A percentile compares a stretch with the other conserved stretches of the same genome.
phyloP scores from a whole-genome alignment of 768 basidiomycete species.

The Asterophora lycoperdoides region DNA sequence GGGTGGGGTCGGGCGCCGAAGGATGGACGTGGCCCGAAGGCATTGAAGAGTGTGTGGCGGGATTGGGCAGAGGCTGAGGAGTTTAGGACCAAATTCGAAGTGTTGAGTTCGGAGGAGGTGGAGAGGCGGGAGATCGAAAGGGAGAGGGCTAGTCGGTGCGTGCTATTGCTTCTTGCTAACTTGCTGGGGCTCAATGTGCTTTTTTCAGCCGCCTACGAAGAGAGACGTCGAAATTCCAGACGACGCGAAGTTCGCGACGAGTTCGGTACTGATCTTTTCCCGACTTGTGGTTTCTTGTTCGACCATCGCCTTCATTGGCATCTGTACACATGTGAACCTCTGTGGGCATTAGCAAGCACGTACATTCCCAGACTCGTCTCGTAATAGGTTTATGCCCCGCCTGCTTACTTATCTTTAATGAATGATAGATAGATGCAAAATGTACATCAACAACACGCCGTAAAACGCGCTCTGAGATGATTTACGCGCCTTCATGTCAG shows the following conservation, averaged over 20 bases:
- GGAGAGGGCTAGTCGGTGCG: constrained; percentile 72
- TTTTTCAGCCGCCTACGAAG: constrained; percentile 30
- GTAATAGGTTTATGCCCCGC: not conserved
- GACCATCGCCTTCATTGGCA: not conserved
- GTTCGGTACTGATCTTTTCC: constrained; percentile 20
- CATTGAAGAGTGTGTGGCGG: constrained; percentile 85
- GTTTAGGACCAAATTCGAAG: constrained; percentile 84
- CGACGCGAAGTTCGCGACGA: constrained; percentile 34
- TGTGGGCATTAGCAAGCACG: not conserved
- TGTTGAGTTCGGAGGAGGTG: constrained; percentile 85
- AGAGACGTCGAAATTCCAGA: constrained; percentile 42
- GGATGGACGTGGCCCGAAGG: constrained; percentile 77
- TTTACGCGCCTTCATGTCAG: too few species aligned
- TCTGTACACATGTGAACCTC: not conserved
- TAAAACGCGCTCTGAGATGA: too few species aligned
- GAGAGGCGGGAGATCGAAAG: constrained; percentile 85
- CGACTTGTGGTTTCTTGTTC: not conserved
- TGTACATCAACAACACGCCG: not conserved
- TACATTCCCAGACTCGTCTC: not conserved
- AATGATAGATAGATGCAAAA: too few species aligned
- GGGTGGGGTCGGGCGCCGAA: constrained; percentile 75
- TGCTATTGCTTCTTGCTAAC: constrained; percentile 3
- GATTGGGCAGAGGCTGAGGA: constrained; percentile 94
- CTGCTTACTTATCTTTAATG: not conserved
- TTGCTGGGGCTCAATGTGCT: not conserved